Conservation (phyloP, 169 alveolate genomes). For the Eimeria falciformis region DNA sequence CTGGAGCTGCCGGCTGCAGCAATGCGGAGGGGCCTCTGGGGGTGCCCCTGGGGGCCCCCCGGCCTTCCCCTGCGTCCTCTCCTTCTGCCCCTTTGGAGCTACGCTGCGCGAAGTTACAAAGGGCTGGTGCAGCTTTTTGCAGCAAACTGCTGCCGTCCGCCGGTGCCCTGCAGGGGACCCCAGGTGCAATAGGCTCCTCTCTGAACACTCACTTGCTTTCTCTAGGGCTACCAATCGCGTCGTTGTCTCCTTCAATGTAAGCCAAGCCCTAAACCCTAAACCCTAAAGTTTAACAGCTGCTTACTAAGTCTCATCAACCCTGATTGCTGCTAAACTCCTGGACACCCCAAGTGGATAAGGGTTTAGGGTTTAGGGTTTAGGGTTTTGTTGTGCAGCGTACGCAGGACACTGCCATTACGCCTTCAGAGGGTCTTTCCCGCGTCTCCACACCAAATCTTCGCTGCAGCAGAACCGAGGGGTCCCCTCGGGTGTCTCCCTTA, state of each 20-base stretch:
- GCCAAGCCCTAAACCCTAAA: conserved; percentile 34
- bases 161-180: conserved; percentile 45
- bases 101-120: conserved; percentile 13
- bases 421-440: not conserved
- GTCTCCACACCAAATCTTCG: conserved; percentile 4
- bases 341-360: not conserved
- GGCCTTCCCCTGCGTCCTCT: not conserved
- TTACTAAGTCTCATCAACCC: not conserved
- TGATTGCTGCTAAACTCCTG: not conserved
- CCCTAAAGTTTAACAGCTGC: conserved; percentile 1
- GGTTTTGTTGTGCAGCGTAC: not conserved
- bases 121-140: conserved; percentile 13
- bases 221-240: conserved; percentile 29
- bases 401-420: conserved; percentile 22
- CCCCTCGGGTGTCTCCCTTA: conserved; percentile 13
- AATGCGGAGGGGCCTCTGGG: not conserved
- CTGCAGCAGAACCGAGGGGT: conserved; percentile 23
- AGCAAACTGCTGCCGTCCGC: conserved; percentile 1
- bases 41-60: conserved; percentile 21
- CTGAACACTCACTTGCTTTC: conserved; percentile 11
- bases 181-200: conserved; percentile 22
- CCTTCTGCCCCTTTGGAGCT: conserved; percentile 12
- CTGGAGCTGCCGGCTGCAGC: conserved; percentile 62
- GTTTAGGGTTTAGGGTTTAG: no score
- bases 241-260: conserved; percentile 9